A percentile compares a stretch with the other conserved stretches of the same genome.
Evolutionary conservation across 2,329 filamentous ascomycete genomes (phyloP).

Genomic region (Fusarium duplospermum): DNA sequence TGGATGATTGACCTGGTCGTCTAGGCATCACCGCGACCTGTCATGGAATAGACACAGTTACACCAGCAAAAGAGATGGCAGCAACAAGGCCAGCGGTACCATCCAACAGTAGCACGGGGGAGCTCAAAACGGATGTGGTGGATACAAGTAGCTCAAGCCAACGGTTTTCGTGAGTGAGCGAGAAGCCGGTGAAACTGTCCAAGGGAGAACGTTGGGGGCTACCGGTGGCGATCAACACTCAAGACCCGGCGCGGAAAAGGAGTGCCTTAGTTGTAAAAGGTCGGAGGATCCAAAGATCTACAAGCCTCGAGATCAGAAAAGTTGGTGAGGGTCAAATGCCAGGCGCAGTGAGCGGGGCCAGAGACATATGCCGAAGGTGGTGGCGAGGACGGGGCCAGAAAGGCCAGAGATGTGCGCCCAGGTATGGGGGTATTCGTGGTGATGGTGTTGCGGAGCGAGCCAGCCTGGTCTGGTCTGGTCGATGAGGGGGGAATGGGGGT

Average conservation of each 20-base stretch:
- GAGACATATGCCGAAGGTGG: neutral
- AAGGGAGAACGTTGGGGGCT: constrained; percentile 28
- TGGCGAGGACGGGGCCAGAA: neutral
- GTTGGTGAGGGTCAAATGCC: neutral
- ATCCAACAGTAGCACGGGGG: constrained; percentile 2
- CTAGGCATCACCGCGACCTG: constrained; percentile 30
- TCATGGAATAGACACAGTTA: constrained; percentile 7
- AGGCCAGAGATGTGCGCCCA: neutral
- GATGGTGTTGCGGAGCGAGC: constrained; percentile 6
- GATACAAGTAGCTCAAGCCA: constrained; percentile 7
- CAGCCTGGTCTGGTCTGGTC: neutral
- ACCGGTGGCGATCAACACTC: constrained; percentile 30
- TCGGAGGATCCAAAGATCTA: neutral
- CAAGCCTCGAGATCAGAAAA: neutral
- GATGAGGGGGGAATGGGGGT: constrained; percentile 15
- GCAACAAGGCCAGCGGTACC: neutral
- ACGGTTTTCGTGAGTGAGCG: constrained; percentile 8
- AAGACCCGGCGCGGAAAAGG: constrained; percentile 6
- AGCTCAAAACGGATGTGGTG: constrained; percentile 9
- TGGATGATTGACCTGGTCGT: constrained; percentile 17
- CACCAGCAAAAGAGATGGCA: neutral
- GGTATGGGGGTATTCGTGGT: constrained; percentile 6
- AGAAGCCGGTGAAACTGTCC: constrained; percentile 22
- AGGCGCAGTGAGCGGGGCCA: neutral
- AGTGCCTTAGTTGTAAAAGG: constrained; percentile 6